Evolutionary conservation across 2,329 filamentous ascomycete species (phyloP), one percentile per base, ranked within the genome.

Genomic region (Pleoardoris graminearum): DNA sequence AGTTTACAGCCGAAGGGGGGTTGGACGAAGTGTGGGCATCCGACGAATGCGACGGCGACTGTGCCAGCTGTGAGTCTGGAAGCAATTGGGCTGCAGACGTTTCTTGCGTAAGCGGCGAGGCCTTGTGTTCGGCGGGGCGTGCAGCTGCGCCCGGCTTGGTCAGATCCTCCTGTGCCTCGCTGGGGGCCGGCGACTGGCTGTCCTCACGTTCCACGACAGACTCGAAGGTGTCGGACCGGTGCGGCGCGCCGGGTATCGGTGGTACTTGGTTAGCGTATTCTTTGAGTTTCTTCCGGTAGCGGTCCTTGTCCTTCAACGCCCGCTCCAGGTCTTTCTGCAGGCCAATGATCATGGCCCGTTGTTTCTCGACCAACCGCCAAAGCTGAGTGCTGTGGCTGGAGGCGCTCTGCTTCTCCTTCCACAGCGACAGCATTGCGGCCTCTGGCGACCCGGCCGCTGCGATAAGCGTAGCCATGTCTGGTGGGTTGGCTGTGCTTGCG

Each of bases 321-420:
- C 90, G 85, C 73, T 97, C 93, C 11, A 99, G 79, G 70, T 99
- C 94, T 72, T 94, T 96, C 69, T 97, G 97, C 57, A 99, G 80
- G 7, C 92, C 93, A 17, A 96, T 75, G 49, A 99, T 91, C 86
- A 99, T 92, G 14, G 91, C 86, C 57, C 93, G 83, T 74, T 99
- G 94, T 77, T 99, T 97, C 72, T 97, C 93, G 44, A 99, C 91
- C 41, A 99, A 77, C 45, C 91, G 87, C 94, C 94, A 99, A 65
- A 99, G 77, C 71, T 99, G 93, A 16, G 87, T 81, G 70, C 97
- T 97, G 69, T 97, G 94, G 61, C 90, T 88, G 4, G 90, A 85
- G 49, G 91, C 89, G 43, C 90, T 89, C 58, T 93, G 86, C 73
- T 97, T 97, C 70, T 99, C 94, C 70, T 90, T 95, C 58, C 97